phyloP scores from a whole-genome alignment of 106 monocot genomes.

The Xerophyta viscosa region DNA sequence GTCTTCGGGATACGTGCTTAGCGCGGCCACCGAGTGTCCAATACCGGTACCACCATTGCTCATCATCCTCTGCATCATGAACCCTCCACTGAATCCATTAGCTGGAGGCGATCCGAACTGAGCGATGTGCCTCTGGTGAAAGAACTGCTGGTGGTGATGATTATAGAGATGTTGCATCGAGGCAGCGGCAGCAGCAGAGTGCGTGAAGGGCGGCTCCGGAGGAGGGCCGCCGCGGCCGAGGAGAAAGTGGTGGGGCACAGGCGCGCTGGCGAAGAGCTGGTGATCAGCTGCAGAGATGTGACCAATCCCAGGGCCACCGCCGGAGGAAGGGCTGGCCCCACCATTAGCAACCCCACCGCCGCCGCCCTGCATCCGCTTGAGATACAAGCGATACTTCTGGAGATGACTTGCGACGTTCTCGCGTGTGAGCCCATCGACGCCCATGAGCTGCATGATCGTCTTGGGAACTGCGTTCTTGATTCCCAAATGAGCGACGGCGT shows the following conservation, averaged over 20 bases:
- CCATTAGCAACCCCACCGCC: no score
- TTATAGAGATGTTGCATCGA: constrained; percentile 24
- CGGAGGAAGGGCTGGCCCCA: constrained; percentile 5
- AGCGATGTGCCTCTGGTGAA: constrained; percentile 34
- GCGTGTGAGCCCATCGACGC: constrained; percentile 76
- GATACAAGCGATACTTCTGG: constrained; percentile 79
- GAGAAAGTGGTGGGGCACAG: constrained; percentile 63
- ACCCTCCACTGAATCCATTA: no score
- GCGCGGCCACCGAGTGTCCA: constrained; percentile 2
- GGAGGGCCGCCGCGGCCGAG: constrained; percentile 11
- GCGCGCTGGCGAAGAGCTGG: constrained; percentile 57
- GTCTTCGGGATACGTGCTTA: constrained; percentile 42
- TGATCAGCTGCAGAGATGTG: constrained; percentile 26
- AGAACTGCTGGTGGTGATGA: constrained; percentile 25
- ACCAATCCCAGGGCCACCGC: constrained; percentile 3
- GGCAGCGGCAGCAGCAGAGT: constrained; percentile 9
- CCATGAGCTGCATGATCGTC: constrained; percentile 80
- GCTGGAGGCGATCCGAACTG: constrained; percentile 30
- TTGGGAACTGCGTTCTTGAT: constrained; percentile 86
- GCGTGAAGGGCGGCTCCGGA: constrained; percentile 26
- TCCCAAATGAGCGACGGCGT: constrained; percentile 66
- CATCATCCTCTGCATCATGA: constrained; percentile 29
- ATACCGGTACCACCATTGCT: constrained; percentile 10
- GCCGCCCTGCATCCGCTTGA: constrained; percentile 50
- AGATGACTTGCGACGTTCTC: constrained; percentile 87